Evolutionary conservation across 257 asterid genomes (phyloP), one percentile per base, ranked within the genome.

Genomic region (Gentiana dahurica): DNA sequence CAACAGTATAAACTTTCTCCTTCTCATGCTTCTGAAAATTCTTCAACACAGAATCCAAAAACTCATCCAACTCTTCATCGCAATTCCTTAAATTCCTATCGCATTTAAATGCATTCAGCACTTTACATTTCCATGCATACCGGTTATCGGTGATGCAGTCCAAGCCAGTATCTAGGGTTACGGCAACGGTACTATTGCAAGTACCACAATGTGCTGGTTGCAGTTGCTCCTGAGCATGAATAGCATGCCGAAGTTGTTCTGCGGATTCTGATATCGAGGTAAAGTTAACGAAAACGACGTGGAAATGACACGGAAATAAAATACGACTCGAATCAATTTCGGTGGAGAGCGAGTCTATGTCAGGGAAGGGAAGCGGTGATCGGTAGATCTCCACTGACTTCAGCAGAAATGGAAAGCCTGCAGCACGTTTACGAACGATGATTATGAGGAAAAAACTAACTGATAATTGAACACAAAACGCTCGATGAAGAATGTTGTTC

Each of bases 301-400:
- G 85, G 66, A 92, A 92, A 56, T 64, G 80, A 68, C 95, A 92
- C 34, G 97, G 97, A 38, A 81, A 92, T 0, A 54, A 60, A 59
- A 85, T 41, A 3, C 75, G 77, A 60, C 58, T 81, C 64, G 84
- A 76, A 69, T 79, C 85, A 34, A 85, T 79, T n/a, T 85, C 69
- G 8, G 82, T 63, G 33, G 90, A 76, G 36, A 91, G 78, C 24
- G 71, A 70, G 55, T 79, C 87, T n/a, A 91, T 91, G 63, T 91
- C 95, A n/a, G 66, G 67, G 68, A 92, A 92, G 11, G 98, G 98
- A 62, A 92, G 78, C 34, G 87, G 87, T 11, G 97, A 86, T 69
- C 98, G 73, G 84, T 88, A 85, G 55, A 92, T 92, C 73, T 85
- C 95, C 5, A 88, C 82, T 3, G 98, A 79, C 66, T 80, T 88